These are phyloP conservation scores for Symbiodinium natans DNA, from an alignment of 73 alveolate species.

Conservation along the genomic window DNA sequence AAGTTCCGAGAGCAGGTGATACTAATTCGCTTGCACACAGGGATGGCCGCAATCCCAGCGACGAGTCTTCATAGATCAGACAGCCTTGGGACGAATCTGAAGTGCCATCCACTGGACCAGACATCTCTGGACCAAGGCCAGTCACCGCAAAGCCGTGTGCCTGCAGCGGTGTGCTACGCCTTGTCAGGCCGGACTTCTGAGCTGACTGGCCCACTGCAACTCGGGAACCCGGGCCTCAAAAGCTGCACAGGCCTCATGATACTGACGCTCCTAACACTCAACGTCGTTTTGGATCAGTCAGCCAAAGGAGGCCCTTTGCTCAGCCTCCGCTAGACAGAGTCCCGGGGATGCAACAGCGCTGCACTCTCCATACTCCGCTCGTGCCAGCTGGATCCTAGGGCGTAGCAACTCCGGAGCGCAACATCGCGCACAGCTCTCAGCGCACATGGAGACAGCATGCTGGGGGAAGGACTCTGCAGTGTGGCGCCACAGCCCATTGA, in stretches of 20 bases:
- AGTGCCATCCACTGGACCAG: background rate
- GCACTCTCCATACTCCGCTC: no score
- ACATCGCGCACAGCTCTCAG: background rate
- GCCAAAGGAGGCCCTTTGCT: background rate
- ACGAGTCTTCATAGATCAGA: background rate
- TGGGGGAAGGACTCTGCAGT: no score
- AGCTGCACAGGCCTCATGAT: background rate
- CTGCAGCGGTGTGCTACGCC: background rate
- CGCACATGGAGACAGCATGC: background rate
- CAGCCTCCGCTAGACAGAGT: no score
- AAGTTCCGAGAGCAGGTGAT: no score
- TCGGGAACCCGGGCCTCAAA: no score
- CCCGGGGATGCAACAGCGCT: no score
- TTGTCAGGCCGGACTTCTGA: background rate
- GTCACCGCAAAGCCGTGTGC: conserved; percentile 4
- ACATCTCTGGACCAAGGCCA: background rate
- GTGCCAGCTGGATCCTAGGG: background rate
- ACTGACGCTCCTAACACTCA: background rate
- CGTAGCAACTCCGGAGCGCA: background rate
- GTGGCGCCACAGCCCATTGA: background rate
- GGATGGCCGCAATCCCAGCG: background rate
- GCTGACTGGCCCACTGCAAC: no score
- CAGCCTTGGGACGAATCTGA: no score
- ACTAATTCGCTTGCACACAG: conserved; percentile 5
- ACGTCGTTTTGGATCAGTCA: background rate